A percentile compares a stretch with the other conserved stretches of the same genome.
phyloP scores from a whole-genome alignment of 495 filamentous ascomycete genomes.

The Cudoniella acicularis region DNA sequence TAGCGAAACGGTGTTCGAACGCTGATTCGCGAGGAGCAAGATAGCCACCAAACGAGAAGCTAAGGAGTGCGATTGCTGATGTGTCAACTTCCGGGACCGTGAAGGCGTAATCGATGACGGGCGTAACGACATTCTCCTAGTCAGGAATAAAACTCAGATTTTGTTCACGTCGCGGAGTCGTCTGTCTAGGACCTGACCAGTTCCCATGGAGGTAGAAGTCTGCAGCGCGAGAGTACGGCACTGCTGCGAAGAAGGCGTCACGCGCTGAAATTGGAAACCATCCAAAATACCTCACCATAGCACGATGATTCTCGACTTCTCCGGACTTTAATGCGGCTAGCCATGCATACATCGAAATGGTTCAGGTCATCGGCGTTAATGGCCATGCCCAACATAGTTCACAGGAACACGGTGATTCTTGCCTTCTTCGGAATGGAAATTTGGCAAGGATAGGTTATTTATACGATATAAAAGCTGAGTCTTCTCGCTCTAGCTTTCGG shows the following conservation, averaged over 20 bases:
- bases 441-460: too few species aligned
- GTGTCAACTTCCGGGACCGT: slow-evolving; percentile 25
- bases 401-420: too few species aligned
- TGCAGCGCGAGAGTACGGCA: not conserved
- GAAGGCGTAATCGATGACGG: slow-evolving; percentile 3
- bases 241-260: not conserved
- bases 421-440: too few species aligned
- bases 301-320: too few species aligned
- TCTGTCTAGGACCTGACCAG: slow-evolving; percentile 40
- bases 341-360: too few species aligned
- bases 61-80: slow-evolving; percentile 24
- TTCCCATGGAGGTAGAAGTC: not conserved
- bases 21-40: slow-evolving; percentile 17
- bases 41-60: slow-evolving; percentile 32
- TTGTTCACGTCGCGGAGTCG: slow-evolving; percentile 34
- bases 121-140: slow-evolving; percentile 32
- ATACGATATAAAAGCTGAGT: too few species aligned
- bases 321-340: too few species aligned
- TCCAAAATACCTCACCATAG: too few species aligned
- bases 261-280: not conserved
- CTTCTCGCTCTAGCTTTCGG: too few species aligned
- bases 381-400: too few species aligned
- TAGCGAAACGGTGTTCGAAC: slow-evolving; percentile 11
- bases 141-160: slow-evolving; percentile 36
- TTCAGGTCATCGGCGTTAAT: too few species aligned